A percentile compares a stretch with the other conserved stretches of the same genome.
These are phyloP conservation scores for Colletotrichum zoysiae DNA, from an alignment of 2,329 filamentous ascomycete genomes.

Conservation along the genomic window DNA sequence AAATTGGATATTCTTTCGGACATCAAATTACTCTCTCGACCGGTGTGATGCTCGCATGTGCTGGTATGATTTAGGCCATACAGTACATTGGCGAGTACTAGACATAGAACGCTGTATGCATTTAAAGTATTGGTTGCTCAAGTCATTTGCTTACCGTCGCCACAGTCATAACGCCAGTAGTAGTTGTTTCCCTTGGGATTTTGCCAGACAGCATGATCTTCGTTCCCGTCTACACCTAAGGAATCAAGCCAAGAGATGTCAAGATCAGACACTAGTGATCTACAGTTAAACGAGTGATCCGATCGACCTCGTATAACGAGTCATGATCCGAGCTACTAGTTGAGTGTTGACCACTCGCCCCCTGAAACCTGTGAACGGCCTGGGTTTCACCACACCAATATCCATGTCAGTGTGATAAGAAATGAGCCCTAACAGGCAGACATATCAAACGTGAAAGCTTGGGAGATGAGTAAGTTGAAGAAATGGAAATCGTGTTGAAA, in stretches of 20 bases:
- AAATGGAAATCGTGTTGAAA: neutral
- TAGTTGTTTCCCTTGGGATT: neutral
- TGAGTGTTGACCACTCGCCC: too few relatives aligned
- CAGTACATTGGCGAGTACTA: neutral
- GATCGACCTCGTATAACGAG: neutral
- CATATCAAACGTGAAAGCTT: neutral
- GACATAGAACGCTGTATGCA: rapidly evolving
- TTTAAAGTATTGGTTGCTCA: neutral
- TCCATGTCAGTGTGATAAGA: neutral
- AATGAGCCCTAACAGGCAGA: neutral
- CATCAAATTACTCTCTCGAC: neutral
- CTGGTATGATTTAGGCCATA: neutral
- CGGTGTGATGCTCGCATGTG: neutral
- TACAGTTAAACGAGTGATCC: neutral
- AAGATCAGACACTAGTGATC: neutral
- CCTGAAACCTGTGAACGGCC: neutral
- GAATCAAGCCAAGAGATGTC: neutral
- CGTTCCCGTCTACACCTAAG: neutral
- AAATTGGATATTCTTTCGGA: neutral
- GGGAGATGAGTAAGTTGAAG: rapidly evolving
- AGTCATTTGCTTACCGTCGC: neutral
- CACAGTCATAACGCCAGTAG: neutral
- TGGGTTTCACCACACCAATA: too few relatives aligned
- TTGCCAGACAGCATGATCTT: neutral
- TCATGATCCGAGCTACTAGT: neutral